These are phyloP conservation scores for Lentinus brumalis DNA, from an alignment of 768 basidiomycete genomes.

Conservation along the genomic window DNA sequence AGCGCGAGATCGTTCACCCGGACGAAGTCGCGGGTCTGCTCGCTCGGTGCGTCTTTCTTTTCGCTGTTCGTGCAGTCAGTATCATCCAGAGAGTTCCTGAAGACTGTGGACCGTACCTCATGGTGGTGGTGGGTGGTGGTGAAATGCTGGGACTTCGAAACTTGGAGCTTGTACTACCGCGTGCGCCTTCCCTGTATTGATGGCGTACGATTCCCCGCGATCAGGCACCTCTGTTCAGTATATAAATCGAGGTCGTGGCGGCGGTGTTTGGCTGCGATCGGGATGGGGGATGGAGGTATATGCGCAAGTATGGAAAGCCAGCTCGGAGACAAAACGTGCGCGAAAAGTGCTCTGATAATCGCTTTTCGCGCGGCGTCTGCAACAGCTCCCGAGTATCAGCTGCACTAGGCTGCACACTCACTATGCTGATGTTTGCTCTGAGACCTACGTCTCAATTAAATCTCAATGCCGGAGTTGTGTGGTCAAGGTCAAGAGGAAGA, in stretches of 20 bases:
- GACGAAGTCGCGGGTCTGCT: constrained; percentile 35
- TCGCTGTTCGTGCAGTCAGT: background rate
- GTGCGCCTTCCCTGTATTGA: background rate
- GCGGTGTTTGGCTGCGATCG: too few relatives aligned
- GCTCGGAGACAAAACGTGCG: too few relatives aligned
- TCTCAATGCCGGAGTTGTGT: too few relatives aligned
- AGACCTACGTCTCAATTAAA: too few relatives aligned
- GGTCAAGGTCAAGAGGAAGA: too few relatives aligned
- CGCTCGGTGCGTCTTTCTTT: background rate
- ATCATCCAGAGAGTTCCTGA: background rate
- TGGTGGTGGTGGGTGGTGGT: background rate
- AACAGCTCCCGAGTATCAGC: too few relatives aligned
- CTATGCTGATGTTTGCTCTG: too few relatives aligned
- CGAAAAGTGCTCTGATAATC: too few relatives aligned
- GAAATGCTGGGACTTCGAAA: background rate
- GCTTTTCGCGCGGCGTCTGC: too few relatives aligned
- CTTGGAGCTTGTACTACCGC: background rate
- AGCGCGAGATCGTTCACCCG: constrained; percentile 52
- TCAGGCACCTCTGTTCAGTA: background rate
- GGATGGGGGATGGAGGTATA: too few relatives aligned
- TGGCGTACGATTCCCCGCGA: background rate
- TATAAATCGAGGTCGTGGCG: background rate
- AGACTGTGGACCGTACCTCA: background rate
- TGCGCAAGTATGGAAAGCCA: too few relatives aligned
- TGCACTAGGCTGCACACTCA: too few relatives aligned